These are phyloP conservation scores for Ceratocystis eucalypticola DNA, from an alignment of 2,329 filamentous ascomycete species.

Conservation along the genomic window DNA sequence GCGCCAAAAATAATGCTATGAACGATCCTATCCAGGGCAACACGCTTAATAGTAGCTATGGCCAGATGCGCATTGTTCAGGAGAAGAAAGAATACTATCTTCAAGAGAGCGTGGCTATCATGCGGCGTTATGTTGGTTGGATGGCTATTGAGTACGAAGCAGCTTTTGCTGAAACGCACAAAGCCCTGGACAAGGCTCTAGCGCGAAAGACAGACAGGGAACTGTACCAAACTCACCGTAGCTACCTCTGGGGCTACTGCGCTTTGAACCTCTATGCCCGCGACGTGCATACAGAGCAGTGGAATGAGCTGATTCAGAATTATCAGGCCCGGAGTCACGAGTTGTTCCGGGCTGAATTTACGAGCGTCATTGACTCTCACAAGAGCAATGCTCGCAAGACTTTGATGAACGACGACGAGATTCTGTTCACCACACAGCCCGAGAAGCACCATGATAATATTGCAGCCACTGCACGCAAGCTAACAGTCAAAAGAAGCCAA, in stretches of 20 bases:
- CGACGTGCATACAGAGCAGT: slow-evolving; percentile 69
- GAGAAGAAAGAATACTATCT: slow-evolving; percentile 89
- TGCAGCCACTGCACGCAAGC: slow-evolving; percentile 65
- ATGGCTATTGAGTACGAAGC: slow-evolving; percentile 70
- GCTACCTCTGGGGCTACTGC: slow-evolving; percentile 73
- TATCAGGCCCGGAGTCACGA: slow-evolving; percentile 67
- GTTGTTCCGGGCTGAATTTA: slow-evolving; percentile 71
- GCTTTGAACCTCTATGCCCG: slow-evolving; percentile 77
- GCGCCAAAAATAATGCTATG: slow-evolving; percentile 14
- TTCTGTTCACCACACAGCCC: slow-evolving; percentile 71
- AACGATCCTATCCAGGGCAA: slow-evolving; percentile 30
- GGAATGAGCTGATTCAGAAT: slow-evolving; percentile 63
- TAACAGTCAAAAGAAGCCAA: slow-evolving; percentile 89
- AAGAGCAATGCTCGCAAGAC: slow-evolving; percentile 64
- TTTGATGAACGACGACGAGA: slow-evolving; percentile 62
- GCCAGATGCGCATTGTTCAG: slow-evolving; percentile 83
- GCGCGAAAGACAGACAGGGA: slow-evolving; percentile 60
- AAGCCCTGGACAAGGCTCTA: slow-evolving; percentile 46
- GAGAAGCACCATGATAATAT: slow-evolving; percentile 78
- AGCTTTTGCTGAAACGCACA: slow-evolving; percentile 56
- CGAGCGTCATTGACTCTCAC: slow-evolving; percentile 63
- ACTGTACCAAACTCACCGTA: slow-evolving; percentile 55
- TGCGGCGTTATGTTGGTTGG: slow-evolving; percentile 66
- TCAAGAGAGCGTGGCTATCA: slow-evolving; percentile 60
- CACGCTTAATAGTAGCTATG: slow-evolving; percentile 58